Conservation (phyloP, 768 basidiomycete genomes). For the Phlebiopsis gigantea region DNA sequence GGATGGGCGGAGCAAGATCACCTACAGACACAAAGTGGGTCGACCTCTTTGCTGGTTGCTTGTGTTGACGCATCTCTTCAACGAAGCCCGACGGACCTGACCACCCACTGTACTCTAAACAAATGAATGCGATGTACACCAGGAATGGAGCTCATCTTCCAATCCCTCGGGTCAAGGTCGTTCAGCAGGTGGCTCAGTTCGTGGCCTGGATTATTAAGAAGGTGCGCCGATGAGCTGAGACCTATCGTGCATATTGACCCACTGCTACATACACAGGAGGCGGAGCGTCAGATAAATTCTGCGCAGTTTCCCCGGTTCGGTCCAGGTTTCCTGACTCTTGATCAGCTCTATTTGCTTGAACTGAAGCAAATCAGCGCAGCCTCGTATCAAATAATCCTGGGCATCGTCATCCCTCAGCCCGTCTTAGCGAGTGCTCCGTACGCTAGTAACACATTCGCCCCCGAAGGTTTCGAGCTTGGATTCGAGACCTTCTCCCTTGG, state of each 20-base stretch:
- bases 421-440: neutral
- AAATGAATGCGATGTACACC: slow-evolving; percentile 1
- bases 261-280: neutral
- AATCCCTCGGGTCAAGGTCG: slow-evolving; percentile 3
- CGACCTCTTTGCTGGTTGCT: neutral
- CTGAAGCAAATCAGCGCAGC: slow-evolving; percentile 2
- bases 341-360: slow-evolving; percentile 9
- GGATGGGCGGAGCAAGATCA: slow-evolving; percentile 1
- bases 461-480: neutral
- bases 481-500: neutral
- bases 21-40: neutral
- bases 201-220: slow-evolving; percentile 4
- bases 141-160: neutral
- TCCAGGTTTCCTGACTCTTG: neutral
- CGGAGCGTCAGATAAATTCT: neutral
- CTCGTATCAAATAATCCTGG: slow-evolving; percentile 8
- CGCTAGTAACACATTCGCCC: neutral
- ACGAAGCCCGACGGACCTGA: neutral
- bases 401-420: neutral
- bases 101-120: neutral
- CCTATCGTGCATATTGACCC: neutral
- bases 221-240: neutral
- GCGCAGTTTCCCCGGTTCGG: neutral
- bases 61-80: neutral
- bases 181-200: slow-evolving; percentile 6